Conservation (phyloP, 768 basidiomycete genomes). For the Termitomyces sp. region DNA sequence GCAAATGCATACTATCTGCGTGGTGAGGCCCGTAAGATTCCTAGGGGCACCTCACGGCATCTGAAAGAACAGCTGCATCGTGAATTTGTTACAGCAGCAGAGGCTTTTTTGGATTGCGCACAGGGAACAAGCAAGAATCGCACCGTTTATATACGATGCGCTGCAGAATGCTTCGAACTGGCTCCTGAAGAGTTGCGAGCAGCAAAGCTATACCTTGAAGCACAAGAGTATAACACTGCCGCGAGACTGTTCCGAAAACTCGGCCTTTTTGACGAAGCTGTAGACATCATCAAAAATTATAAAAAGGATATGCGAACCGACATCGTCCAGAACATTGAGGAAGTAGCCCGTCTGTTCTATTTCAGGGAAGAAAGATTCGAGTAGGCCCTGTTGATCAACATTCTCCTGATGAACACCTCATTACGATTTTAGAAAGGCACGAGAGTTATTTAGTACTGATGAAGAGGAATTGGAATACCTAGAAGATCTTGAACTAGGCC, state of each 20-base stretch:
- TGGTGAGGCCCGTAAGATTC: conserved; percentile 38
- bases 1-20: conserved; percentile 50
- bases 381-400: conserved; percentile 18
- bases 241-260: conserved; percentile 44
- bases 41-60: conserved; percentile 14
- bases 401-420: neutral
- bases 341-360: conserved; percentile 41
- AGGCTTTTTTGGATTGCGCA: conserved; percentile 42
- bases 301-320: conserved; percentile 21
- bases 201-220: conserved; percentile 35
- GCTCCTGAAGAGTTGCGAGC: conserved; percentile 35
- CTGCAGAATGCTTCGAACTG: conserved; percentile 41
- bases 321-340: conserved; percentile 30
- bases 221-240: conserved; percentile 35
- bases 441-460: conserved; percentile 39
- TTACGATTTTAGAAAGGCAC: conserved; percentile 32
- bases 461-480: conserved; percentile 55
- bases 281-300: conserved; percentile 35
- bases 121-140: conserved; percentile 21
- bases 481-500: conserved; percentile 46
- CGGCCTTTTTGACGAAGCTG: conserved; percentile 47
- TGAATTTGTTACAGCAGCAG: conserved; percentile 41
- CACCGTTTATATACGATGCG: conserved; percentile 31
- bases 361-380: conserved; percentile 28
- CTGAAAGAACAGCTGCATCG: conserved; percentile 14